Percentiles rank a stretch among this genome's conserved stretches.
phyloP scores from a whole-genome alignment of 805 yeast species.

The Grigorovia yakushimaensis region DNA sequence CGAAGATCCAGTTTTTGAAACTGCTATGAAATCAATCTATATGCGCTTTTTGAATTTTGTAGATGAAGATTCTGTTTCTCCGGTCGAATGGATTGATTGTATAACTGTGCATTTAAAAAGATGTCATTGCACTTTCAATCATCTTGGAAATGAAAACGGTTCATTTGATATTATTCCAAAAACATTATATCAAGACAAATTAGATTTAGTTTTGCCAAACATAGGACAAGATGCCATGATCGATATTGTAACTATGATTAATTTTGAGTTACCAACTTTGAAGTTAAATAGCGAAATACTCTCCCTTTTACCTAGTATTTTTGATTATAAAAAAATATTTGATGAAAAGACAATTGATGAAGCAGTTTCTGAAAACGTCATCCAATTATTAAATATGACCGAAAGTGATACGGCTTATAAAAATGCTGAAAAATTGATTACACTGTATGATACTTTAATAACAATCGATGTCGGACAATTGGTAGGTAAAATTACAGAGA shows the following conservation, averaged over 20 bases:
- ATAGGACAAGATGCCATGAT: neutral
- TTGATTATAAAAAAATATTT: neutral
- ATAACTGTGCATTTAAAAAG: neutral
- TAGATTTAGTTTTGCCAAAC: neutral
- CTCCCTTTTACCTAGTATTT: neutral
- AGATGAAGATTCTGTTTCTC: neutral
- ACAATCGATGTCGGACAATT: neutral
- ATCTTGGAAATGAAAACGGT: neutral
- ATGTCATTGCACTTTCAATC: neutral
- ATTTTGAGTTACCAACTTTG: neutral
- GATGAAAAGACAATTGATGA: neutral
- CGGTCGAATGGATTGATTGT: neutral
- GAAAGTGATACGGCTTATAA: neutral
- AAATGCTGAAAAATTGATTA: neutral
- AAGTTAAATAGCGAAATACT: neutral
- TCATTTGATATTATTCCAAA: neutral
- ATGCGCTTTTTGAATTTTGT: neutral
- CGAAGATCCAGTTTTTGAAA: constrained; percentile 40
- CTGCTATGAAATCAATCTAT: constrained; percentile 1
- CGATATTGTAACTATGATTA: neutral
- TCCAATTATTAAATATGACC: neutral
- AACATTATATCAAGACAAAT: neutral
- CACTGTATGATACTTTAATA: neutral
- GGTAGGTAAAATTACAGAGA: neutral
- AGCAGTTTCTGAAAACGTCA: neutral